A percentile compares a stretch with the other conserved stretches of the same genome.
Evolutionary conservation across 805 yeast species (phyloP).

Genomic region (Ogataea corticis): DNA sequence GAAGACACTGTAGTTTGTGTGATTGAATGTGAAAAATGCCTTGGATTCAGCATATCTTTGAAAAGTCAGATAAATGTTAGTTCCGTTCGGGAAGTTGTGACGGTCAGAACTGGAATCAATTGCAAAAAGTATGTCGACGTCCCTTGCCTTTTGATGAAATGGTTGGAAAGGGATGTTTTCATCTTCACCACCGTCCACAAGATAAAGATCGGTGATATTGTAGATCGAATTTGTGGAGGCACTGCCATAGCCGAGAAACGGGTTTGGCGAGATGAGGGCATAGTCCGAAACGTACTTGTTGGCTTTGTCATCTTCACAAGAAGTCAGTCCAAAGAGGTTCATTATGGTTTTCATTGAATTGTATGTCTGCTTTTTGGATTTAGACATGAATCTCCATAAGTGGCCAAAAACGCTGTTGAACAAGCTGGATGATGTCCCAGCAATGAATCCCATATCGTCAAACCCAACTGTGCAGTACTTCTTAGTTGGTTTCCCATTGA

Average conservation of each 20-base stretch:
- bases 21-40: slow-evolving; percentile 5
- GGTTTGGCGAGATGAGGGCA: slow-evolving; percentile 63
- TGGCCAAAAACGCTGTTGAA: slow-evolving; percentile 56
- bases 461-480: slow-evolving; percentile 48
- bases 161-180: slow-evolving; percentile 50
- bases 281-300: slow-evolving; percentile 46
- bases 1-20: slow-evolving; percentile 28
- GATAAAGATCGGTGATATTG: slow-evolving; percentile 21
- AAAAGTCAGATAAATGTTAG: slow-evolving; percentile 44
- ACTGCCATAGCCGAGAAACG: slow-evolving; percentile 43
- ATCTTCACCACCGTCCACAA: slow-evolving; percentile 50
- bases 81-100: slow-evolving; percentile 60
- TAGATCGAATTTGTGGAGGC: slow-evolving; percentile 18
- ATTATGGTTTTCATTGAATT: slow-evolving; percentile 38
- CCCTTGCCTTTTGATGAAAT: slow-evolving; percentile 37
- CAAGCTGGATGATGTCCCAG: slow-evolving; percentile 64
- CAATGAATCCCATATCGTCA: slow-evolving; percentile 59
- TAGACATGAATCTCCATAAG: slow-evolving; percentile 41
- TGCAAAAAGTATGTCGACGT: slow-evolving; percentile 41
- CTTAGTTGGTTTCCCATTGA: slow-evolving; percentile 42
- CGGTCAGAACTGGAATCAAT: slow-evolving; percentile 52
- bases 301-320: slow-evolving; percentile 36
- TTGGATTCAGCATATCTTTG: slow-evolving; percentile 27
- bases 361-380: slow-evolving; percentile 35
- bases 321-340: slow-evolving; percentile 45